Evolutionary conservation across 108 stramenopile species (phyloP).

Genomic region (Asterionellopsis glacialis): DNA sequence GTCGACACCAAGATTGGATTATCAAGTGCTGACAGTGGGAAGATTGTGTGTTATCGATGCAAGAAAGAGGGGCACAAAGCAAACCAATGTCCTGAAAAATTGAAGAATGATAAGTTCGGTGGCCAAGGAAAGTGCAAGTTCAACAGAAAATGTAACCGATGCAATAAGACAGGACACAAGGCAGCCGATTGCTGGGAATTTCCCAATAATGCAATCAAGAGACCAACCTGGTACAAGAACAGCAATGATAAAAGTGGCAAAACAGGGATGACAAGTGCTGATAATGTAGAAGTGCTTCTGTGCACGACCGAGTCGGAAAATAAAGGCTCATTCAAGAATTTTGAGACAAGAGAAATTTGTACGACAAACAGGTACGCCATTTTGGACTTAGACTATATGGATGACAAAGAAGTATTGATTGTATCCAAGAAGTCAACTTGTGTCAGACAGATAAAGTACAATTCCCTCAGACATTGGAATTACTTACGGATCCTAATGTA

Average conservation of each 20-base stretch:
- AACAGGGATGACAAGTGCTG: no score
- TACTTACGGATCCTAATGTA: constrained; percentile 5
- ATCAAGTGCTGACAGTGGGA: neutral
- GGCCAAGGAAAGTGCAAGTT: neutral
- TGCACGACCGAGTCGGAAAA: no score
- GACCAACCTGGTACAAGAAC: neutral
- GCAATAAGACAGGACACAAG: constrained; percentile 1
- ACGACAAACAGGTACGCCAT: no score
- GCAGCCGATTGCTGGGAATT: neutral
- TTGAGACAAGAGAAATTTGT: no score
- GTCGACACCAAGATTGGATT: neutral
- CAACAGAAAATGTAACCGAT: neutral
- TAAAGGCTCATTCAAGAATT: no score
- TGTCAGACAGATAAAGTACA: no score
- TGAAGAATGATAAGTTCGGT: neutral
- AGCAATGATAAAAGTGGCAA: no score
- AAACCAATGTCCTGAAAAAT: constrained; percentile 4
- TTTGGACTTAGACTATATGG: no score
- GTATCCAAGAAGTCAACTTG: no score
- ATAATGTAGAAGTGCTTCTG: no score
- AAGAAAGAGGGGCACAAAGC: neutral
- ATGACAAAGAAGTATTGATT: no score
- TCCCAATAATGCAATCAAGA: no score
- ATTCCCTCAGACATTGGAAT: neutral
- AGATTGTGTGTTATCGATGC: neutral